A percentile compares a stretch with the other conserved stretches of the same genome.
phyloP scores from a whole-genome alignment of 2,329 filamentous ascomycete species.

The Byssochlamys sp. region DNA sequence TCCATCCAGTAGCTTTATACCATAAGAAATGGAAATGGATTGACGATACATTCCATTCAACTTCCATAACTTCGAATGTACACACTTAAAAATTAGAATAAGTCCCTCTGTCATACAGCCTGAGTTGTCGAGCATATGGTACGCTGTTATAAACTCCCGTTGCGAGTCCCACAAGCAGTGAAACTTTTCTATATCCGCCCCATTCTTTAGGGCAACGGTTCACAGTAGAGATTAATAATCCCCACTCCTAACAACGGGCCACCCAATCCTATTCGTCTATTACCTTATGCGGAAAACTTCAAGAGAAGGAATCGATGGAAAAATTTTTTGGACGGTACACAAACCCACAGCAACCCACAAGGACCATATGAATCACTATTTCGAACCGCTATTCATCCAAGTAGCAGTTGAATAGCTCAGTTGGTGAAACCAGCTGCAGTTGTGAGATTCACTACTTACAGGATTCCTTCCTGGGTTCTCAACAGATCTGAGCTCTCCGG shows the following conservation, averaged over 20 bases:
- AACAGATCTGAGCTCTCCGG: not conserved
- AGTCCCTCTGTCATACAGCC: too few species aligned
- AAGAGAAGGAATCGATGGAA: not conserved
- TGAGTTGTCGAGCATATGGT: too few species aligned
- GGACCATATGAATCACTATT: not conserved
- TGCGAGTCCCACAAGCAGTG: not conserved
- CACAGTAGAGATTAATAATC: not conserved
- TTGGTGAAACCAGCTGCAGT: not conserved
- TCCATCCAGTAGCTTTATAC: too few species aligned
- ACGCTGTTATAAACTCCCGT: not conserved
- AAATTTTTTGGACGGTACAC: not conserved
- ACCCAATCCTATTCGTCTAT: not conserved
- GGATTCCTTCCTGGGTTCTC: not conserved
- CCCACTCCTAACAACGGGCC: not conserved
- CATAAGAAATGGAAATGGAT: too few species aligned
- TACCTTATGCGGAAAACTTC: not conserved
- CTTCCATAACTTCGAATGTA: too few species aligned
- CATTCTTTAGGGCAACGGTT: not conserved
- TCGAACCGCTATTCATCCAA: not conserved
- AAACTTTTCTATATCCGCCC: not conserved
- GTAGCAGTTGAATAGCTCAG: not conserved
- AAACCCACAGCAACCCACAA: not conserved
- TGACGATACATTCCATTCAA: too few species aligned
- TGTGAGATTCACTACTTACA: not conserved
- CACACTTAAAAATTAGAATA: too few species aligned